A percentile compares a stretch with the other conserved stretches of the same genome.
These are phyloP conservation scores for Chrysoporthe austroafricana DNA, from an alignment of 2,329 filamentous ascomycete species.

Conservation along the genomic window DNA sequence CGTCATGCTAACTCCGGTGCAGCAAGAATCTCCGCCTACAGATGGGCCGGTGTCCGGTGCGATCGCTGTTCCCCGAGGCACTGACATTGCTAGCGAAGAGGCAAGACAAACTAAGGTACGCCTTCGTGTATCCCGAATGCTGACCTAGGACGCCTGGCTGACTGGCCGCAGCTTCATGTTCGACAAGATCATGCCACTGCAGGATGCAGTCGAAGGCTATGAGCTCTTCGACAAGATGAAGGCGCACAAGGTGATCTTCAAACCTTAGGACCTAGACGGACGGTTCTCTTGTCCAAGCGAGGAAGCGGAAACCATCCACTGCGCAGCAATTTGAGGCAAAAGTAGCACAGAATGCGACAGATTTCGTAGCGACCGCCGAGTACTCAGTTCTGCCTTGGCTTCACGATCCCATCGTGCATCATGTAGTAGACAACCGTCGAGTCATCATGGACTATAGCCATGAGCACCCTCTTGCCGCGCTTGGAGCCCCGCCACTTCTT, in stretches of 20 bases:
- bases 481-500: conserved; percentile 49
- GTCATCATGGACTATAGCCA: conserved; percentile 77
- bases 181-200: conserved; percentile 73
- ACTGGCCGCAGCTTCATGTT: conserved; percentile 68
- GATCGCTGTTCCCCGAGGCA: conserved; percentile 69
- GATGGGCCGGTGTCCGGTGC: conserved; percentile 78
- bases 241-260: conserved; percentile 75
- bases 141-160: neutral
- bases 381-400: conserved; percentile 77
- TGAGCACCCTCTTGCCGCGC: conserved; percentile 69
- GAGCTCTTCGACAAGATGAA: conserved; percentile 74
- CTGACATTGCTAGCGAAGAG: conserved; percentile 67
- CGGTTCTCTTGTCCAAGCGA: neutral
- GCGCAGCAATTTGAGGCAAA: neutral
- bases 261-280: conserved; percentile 42
- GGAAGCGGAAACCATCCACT: neutral
- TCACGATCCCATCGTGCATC: conserved; percentile 84
- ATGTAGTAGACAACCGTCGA: conserved; percentile 86
- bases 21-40: conserved; percentile 74
- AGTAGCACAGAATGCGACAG: neutral
- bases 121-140: conserved; percentile 32
- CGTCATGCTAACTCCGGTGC: conserved; percentile 34
- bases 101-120: conserved; percentile 68
- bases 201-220: conserved; percentile 69
- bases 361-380: neutral